phyloP scores from a whole-genome alignment of 169 alveolate genomes.

The Eimeria tenella region DNA sequence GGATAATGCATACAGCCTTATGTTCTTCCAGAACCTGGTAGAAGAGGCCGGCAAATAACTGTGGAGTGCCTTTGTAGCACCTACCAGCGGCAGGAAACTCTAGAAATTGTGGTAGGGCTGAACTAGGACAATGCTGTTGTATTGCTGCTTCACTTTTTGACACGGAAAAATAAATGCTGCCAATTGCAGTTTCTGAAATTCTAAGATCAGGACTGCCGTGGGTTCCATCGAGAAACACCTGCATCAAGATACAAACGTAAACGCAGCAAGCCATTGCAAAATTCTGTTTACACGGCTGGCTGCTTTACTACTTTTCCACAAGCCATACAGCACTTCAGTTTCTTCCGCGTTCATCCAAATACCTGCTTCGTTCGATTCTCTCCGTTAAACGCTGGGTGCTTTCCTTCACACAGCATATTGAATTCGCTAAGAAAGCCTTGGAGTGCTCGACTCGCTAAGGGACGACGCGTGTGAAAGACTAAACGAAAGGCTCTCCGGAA shows the following conservation, averaged over 20 bases:
- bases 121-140: background rate
- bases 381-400: slow-evolving; percentile 78
- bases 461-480: slow-evolving; percentile 72
- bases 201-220: slow-evolving; percentile 72
- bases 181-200: slow-evolving; percentile 41
- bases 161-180: background rate
- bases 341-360: background rate
- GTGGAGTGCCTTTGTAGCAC: slow-evolving; percentile 61
- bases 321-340: background rate
- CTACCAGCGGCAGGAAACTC: slow-evolving; percentile 26
- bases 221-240: slow-evolving; percentile 77
- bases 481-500: slow-evolving; percentile 56
- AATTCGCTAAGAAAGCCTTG: slow-evolving; percentile 39
- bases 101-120: background rate
- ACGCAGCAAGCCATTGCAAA: background rate
- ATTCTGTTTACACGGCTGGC: background rate
- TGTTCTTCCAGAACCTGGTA: slow-evolving; percentile 61
- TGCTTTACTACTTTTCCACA: background rate
- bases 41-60: slow-evolving; percentile 55
- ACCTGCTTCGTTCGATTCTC: slow-evolving; percentile 77
- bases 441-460: slow-evolving; percentile 2
- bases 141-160: background rate
- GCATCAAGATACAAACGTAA: background rate
- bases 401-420: slow-evolving; percentile 75
- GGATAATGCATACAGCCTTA: slow-evolving; percentile 66